Evolutionary conservation across 352 stramenopile species (phyloP).

Genomic region (Phytophthora syringae): DNA sequence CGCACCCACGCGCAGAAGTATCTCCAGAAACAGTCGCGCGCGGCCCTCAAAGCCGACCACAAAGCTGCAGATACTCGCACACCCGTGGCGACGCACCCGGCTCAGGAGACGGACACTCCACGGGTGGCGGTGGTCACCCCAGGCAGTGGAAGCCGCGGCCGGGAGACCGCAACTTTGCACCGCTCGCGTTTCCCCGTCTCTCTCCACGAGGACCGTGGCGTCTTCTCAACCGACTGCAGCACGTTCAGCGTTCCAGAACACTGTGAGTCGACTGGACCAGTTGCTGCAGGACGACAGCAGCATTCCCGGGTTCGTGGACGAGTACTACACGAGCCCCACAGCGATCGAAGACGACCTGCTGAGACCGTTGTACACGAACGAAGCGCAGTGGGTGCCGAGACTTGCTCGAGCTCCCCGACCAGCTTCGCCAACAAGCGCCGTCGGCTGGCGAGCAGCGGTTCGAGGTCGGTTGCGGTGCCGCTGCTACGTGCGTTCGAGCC

Average conservation of each 20-base stretch:
- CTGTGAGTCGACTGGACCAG: slow-evolving; percentile 51
- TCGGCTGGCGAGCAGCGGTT: slow-evolving; percentile 13
- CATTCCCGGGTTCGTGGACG: slow-evolving; percentile 51
- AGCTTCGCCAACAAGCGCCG: slow-evolving; percentile 38
- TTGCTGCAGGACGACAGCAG: slow-evolving; percentile 66
- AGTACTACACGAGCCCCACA: slow-evolving; percentile 60
- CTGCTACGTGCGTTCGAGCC: slow-evolving; percentile 19
- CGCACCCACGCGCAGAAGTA: slow-evolving; percentile 98
- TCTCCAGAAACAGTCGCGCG: slow-evolving; percentile 85
- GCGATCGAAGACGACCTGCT: slow-evolving; percentile 59
- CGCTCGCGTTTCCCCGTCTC: slow-evolving; percentile 37
- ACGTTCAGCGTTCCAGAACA: slow-evolving; percentile 25
- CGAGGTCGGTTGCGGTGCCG: slow-evolving; percentile 7
- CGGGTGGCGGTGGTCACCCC: neutral
- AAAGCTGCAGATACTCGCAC: slow-evolving; percentile 23
- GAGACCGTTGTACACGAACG: slow-evolving; percentile 32
- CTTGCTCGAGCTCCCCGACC: slow-evolving; percentile 13
- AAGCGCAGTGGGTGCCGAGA: slow-evolving; percentile 26
- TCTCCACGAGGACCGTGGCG: slow-evolving; percentile 12
- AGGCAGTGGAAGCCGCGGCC: slow-evolving; percentile 19
- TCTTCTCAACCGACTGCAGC: neutral
- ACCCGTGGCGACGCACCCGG: too few species aligned
- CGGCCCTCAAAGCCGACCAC: slow-evolving; percentile 47
- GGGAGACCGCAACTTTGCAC: slow-evolving; percentile 29
- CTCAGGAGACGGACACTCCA: neutral